These are phyloP conservation scores for Yamadazyma paraphyllophila DNA, from an alignment of 805 yeast species.

Conservation along the genomic window DNA sequence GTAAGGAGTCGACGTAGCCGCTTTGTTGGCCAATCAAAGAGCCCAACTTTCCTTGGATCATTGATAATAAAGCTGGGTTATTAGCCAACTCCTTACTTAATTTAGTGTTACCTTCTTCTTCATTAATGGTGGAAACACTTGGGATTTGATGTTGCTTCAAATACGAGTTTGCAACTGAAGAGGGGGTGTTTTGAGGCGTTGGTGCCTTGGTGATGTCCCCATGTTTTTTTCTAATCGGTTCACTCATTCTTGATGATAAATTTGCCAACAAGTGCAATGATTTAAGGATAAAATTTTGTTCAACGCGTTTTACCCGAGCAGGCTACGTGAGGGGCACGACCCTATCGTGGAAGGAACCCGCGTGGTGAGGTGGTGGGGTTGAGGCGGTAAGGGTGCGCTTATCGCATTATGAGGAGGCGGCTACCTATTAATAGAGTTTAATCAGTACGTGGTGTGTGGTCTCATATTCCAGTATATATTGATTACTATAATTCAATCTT, in stretches of 20 bases:
- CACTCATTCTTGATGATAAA: conserved; percentile 56
- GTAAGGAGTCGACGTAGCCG: conserved; percentile 79
- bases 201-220: conserved; percentile 90
- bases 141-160: conserved; percentile 61
- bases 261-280: background rate
- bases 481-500: conserved; percentile 6
- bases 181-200: conserved; percentile 98
- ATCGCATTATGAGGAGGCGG: no score
- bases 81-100: conserved; percentile 55
- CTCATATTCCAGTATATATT: no score
- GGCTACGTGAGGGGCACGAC: background rate
- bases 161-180: conserved; percentile 75
- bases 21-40: conserved; percentile 80
- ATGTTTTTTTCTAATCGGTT: conserved; percentile 71
- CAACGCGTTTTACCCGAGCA: conserved; percentile 3
- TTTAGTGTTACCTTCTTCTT: conserved; percentile 50
- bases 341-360: background rate
- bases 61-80: conserved; percentile 78
- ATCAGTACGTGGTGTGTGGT: no score
- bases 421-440: no score
- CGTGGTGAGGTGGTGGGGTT: background rate
- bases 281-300: conserved; percentile 9
- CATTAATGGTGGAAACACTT: conserved; percentile 55
- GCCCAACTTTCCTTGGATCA: conserved; percentile 88
- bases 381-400: no score